Percentiles rank a stretch among this genome's conserved stretches.
These are phyloP conservation scores for Drechslerella dactyloides DNA, from an alignment of 2,329 filamentous ascomycete species.

Conservation along the genomic window DNA sequence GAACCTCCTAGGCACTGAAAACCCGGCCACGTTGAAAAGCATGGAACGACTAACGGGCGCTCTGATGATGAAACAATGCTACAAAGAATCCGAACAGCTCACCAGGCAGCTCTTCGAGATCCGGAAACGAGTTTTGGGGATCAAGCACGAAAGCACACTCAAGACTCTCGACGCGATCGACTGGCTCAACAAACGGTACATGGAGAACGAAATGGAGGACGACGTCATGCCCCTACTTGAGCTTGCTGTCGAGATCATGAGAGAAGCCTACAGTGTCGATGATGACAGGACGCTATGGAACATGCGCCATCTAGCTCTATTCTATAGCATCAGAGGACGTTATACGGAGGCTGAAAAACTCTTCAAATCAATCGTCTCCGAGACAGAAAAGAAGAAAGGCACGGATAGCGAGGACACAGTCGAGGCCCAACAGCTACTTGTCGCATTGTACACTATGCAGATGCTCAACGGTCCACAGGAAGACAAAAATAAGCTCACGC, in stretches of 20 bases:
- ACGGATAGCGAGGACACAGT: constrained; percentile 1
- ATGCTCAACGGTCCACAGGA: background rate
- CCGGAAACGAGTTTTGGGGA: constrained; percentile 1
- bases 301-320: constrained; percentile 2
- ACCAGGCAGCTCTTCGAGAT: constrained; percentile 4
- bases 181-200: constrained; percentile 1
- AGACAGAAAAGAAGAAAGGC: constrained; percentile 1
- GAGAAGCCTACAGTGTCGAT: background rate
- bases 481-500: background rate
- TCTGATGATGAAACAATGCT: constrained; percentile 5
- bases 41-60: constrained; percentile 6
- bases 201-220: background rate
- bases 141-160: constrained; percentile 5
- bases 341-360: constrained; percentile 6
- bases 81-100: constrained; percentile 8
- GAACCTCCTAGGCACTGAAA: constrained; percentile 8
- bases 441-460: constrained; percentile 4
- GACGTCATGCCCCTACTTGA: background rate
- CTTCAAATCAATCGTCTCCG: background rate
- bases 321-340: background rate
- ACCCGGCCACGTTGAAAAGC: constrained; percentile 8
- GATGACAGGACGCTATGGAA: background rate
- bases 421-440: constrained; percentile 4
- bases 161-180: background rate
- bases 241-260: background rate